phyloP scores from a whole-genome alignment of 2,329 filamentous ascomycete genomes.

The Orbilia oligospora region DNA sequence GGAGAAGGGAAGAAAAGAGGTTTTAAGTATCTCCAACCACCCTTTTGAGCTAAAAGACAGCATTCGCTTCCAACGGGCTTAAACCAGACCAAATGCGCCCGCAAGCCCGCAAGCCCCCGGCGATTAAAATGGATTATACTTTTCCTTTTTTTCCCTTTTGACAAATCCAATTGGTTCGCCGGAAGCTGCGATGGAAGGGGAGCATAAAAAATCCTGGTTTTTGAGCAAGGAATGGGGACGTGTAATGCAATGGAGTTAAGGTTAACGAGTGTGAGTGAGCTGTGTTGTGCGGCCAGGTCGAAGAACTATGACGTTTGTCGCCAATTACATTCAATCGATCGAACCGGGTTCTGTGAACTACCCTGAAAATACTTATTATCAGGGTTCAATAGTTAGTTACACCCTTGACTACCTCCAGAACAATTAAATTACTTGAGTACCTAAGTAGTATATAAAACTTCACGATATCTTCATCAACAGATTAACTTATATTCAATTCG shows the following conservation, averaged over 20 bases:
- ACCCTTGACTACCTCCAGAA: too few species aligned
- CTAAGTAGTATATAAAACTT: too few species aligned
- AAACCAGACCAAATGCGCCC: slow-evolving; percentile 31
- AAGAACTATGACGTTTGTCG: slow-evolving; percentile 45
- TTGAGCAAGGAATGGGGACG: slow-evolving; percentile 26
- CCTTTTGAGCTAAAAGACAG: slow-evolving; percentile 17
- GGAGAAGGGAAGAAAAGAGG: slow-evolving; percentile 9
- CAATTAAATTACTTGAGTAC: too few species aligned
- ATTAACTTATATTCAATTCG: too few species aligned
- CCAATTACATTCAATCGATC: slow-evolving; percentile 23
- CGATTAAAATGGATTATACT: slow-evolving; percentile 25
- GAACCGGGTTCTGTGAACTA: too few species aligned
- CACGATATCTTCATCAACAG: too few species aligned
- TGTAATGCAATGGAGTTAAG: slow-evolving; percentile 6
- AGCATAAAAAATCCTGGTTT: slow-evolving; percentile 7
- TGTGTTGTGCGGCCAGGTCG: neutral
- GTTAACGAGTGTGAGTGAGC: too few species aligned
- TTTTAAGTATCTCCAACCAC: slow-evolving; percentile 57
- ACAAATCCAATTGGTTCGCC: neutral
- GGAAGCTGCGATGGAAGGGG: neutral
- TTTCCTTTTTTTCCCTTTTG: neutral
- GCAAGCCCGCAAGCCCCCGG: slow-evolving; percentile 38
- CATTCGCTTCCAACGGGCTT: slow-evolving; percentile 45
- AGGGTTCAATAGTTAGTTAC: too few species aligned
- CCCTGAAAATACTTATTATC: too few species aligned